Conservation (phyloP, 2,329 filamentous ascomycete genomes). For the Talaromyces rugulosus region DNA sequence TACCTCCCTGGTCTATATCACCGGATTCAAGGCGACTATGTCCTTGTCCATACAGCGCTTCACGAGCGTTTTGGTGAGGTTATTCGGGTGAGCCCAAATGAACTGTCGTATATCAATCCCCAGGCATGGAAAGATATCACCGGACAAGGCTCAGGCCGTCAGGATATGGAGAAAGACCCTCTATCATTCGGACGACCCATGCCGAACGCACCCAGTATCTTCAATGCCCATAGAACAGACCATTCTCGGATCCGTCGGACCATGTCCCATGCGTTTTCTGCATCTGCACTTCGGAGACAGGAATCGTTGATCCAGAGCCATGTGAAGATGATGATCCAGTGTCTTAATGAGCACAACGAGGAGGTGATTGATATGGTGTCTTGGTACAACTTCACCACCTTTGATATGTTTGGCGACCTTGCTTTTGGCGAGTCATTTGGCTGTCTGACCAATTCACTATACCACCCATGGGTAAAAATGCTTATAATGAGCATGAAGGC, state of each 20-base stretch:
- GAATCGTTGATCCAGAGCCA: conserved; percentile 29
- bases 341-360: not conserved
- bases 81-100: conserved; percentile 8
- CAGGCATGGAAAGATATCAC: conserved; percentile 8
- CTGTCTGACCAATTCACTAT: not conserved
- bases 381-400: not conserved
- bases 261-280: conserved; percentile 33
- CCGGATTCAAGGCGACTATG: not conserved
- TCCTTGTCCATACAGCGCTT: not conserved
- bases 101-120: conserved; percentile 6
- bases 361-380: not conserved
- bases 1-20: not conserved
- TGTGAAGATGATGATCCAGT: conserved; percentile 22
- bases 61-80: not conserved
- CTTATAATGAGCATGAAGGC: not conserved
- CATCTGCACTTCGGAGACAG: conserved; percentile 29
- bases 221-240: conserved; percentile 21
- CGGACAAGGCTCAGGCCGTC: not conserved
- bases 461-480: not conserved
- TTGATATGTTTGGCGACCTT: not conserved
- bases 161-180: not conserved
- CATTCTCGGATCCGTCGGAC: conserved; percentile 31
- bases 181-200: not conserved
- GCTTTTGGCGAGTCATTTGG: not conserved
- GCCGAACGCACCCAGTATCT: conserved; percentile 13